These are phyloP conservation scores for Begonia masoniana DNA, from an alignment of 306 rosid species.

Conservation along the genomic window DNA sequence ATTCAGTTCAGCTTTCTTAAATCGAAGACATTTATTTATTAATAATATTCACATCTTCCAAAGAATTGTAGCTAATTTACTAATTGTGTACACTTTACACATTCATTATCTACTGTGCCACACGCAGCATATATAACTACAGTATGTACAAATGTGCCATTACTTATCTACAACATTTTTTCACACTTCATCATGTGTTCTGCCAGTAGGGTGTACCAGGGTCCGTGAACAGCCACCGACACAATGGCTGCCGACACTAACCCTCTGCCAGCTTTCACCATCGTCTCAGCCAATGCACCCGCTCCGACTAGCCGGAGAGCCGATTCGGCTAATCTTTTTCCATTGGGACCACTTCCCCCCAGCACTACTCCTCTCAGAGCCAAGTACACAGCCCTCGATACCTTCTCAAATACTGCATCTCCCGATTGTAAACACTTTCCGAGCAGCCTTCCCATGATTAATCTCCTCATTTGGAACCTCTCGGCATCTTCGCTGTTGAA, in stretches of 20 bases:
- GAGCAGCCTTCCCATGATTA: constrained; percentile 52
- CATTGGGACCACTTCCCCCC: constrained; percentile 56
- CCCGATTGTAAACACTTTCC: constrained; percentile 81
- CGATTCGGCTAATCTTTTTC: constrained; percentile 55
- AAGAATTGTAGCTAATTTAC: too few relatives aligned
- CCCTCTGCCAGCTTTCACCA: constrained; percentile 61
- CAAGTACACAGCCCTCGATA: constrained; percentile 40
- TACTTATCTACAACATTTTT: too few relatives aligned
- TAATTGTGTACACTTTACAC: too few relatives aligned
- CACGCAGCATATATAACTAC: too few relatives aligned
- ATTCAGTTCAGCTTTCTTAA: too few relatives aligned
- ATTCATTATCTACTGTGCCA: too few relatives aligned
- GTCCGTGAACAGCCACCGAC: constrained; percentile 65
- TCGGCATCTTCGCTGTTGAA: constrained; percentile 18
- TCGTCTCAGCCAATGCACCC: constrained; percentile 29
- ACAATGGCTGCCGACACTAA: constrained; percentile 61
- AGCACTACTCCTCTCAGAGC: constrained; percentile 65
- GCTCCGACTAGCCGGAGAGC: constrained; percentile 77
- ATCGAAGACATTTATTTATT: too few relatives aligned
- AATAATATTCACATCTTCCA: background rate
- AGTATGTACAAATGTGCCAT: too few relatives aligned
- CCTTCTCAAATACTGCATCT: constrained; percentile 78
- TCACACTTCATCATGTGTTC: too few relatives aligned
- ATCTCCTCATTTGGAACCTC: constrained; percentile 37
- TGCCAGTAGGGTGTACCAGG: constrained; percentile 37